Conservation (phyloP, 805 yeast genomes). For the Maudiozyma saulgeensis region DNA sequence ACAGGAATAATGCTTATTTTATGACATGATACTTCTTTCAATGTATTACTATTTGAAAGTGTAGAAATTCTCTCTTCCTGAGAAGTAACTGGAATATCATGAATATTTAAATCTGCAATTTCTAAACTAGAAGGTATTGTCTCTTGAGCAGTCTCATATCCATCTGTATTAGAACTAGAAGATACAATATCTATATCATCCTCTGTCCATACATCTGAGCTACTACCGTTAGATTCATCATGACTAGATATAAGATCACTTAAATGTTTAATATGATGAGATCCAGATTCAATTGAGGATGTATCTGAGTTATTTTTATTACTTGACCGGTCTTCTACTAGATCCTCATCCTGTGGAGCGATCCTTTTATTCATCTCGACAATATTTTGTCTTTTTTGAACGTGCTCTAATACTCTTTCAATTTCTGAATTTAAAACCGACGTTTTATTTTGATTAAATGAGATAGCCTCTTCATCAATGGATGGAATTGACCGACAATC, state of each 20-base stretch:
- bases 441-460: background rate
- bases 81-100: background rate
- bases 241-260: slow-evolving; percentile 18
- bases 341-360: background rate
- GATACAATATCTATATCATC: slow-evolving; percentile 11
- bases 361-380: background rate
- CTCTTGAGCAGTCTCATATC: slow-evolving; percentile 3
- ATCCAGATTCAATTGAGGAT: background rate
- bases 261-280: background rate
- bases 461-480: background rate
- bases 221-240: slow-evolving; percentile 11
- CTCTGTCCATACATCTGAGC: slow-evolving; percentile 16
- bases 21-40: background rate
- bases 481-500: background rate
- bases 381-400: slow-evolving; percentile 6
- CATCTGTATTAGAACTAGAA: background rate
- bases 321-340: background rate
- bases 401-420: slow-evolving; percentile 14
- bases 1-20: background rate
- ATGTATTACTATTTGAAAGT: background rate
- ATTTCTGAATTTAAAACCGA: slow-evolving; percentile 11
- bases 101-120: slow-evolving; percentile 3
- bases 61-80: background rate
- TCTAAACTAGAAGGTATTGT: background rate
- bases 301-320: background rate